These are phyloP conservation scores for Coemansia sp. DNA, from an alignment of 192 early-diverging fungal species.

Conservation along the genomic window DNA sequence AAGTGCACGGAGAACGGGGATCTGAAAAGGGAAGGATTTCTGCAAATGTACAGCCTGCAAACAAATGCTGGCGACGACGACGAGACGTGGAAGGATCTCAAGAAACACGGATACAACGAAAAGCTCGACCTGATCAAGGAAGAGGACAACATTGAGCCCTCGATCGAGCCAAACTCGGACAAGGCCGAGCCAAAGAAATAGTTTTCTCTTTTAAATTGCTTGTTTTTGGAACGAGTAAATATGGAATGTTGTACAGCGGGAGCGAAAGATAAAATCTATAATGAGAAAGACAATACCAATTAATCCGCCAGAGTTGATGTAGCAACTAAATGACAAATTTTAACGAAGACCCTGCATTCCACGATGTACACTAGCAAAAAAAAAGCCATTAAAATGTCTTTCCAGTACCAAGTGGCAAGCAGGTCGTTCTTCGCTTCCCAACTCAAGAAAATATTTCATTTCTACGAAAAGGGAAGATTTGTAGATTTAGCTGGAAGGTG, in stretches of 20 bases:
- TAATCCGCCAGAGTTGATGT: slow-evolving; percentile 24
- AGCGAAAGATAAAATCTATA: slow-evolving; percentile 25
- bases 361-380: slow-evolving; percentile 6
- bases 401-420: slow-evolving; percentile 10
- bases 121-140: slow-evolving; percentile 15
- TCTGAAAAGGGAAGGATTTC: slow-evolving; percentile 69
- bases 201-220: not conserved
- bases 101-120: slow-evolving; percentile 58
- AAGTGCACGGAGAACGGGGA: slow-evolving; percentile 61
- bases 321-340: slow-evolving; percentile 7
- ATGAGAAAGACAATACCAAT: slow-evolving; percentile 9
- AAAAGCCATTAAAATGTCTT: not conserved
- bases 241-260: slow-evolving; percentile 26
- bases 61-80: slow-evolving; percentile 63
- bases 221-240: not conserved
- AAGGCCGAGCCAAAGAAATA: not conserved
- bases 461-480: not conserved
- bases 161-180: not conserved
- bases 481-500: not conserved
- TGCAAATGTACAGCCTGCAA: slow-evolving; percentile 80
- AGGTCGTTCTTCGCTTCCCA: slow-evolving; percentile 7
- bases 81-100: slow-evolving; percentile 76
- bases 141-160: not conserved
- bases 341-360: slow-evolving; percentile 5
- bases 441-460: slow-evolving; percentile 5